Evolutionary conservation across 1,284 basidiomycete genomes (phyloP), one percentile per base, ranked within the genome.

Genomic region (Sporisorium exsertum): DNA sequence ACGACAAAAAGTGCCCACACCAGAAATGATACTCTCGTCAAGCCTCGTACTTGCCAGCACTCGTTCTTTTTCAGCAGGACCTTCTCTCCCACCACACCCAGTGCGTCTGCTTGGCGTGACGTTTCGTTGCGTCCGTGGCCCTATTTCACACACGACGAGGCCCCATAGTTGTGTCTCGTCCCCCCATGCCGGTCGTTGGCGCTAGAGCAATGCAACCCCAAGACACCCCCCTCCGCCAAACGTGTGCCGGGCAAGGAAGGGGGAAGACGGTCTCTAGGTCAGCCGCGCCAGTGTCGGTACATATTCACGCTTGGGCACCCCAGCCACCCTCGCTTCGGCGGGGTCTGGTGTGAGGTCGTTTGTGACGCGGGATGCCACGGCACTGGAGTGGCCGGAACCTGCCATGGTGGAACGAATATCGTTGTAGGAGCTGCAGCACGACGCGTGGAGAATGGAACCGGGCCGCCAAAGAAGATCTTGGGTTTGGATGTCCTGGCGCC

Each of bases 11-110:
- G 68, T 65, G 63, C 68, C 69, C 74, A 65, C 69, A 77, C 70
- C 74, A 77, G 74, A 77, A 77, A 72, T 77, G 74, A 64, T 65
- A 56, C 55, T 77, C 74, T 77, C 74, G 69, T 54, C 64, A 72
- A 70, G 64, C 46, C 52, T 46, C 49, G 58, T 40, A 47, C 52
- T 47, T 49, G 35, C 35, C 55, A 42, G 55, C 58, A 37, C 35
- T 57, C 59, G 46, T 50, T 59, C 58, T 15, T 33, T 54, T 18
- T 2, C 20, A 7, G 32, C 46, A 20, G 37, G 26, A 9, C 27
- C n/a, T 51, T 49, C 54, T 32, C n/a, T 27, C 54, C 55, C 32
- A 52, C 54, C 37, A 43, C 6, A 43, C 37, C 37, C 37, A 33
- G 49, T 43, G 58, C 58, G 52, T 49, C 29, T 50, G 15, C 29